phyloP scores from a whole-genome alignment of 305 asterid species.

The Fraxinus sp. region DNA sequence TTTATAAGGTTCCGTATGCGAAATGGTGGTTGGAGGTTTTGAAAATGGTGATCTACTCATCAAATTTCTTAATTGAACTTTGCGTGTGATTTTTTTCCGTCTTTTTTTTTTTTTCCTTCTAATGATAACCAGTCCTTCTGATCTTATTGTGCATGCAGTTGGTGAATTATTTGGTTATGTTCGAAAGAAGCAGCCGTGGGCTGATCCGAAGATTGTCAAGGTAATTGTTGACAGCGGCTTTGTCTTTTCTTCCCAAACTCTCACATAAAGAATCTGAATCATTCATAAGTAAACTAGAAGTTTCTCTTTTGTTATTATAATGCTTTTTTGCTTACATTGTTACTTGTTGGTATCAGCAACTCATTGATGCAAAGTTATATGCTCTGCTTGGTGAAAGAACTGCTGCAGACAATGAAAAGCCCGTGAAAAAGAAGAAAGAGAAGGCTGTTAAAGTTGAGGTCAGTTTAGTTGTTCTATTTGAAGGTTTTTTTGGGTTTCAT shows the following conservation, averaged over 20 bases:
- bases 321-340: slow-evolving; percentile 16
- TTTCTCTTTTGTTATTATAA: neutral
- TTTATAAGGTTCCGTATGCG: neutral
- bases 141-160: slow-evolving; percentile 42
- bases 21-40: neutral
- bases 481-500: neutral
- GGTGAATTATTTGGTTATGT: slow-evolving; percentile 77
- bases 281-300: slow-evolving; percentile 6
- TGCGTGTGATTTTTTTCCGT: neutral
- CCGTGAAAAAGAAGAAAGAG: slow-evolving; percentile 85
- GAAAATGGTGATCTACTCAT: slow-evolving; percentile 8
- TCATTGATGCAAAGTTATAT: slow-evolving; percentile 64
- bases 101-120: neutral
- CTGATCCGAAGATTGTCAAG: slow-evolving; percentile 85
- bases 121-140: slow-evolving; percentile 19
- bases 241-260: neutral
- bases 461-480: slow-evolving; percentile 17
- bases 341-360: slow-evolving; percentile 52
- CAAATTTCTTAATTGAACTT: slow-evolving; percentile 3
- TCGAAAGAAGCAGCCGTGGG: slow-evolving; percentile 95
- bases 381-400: slow-evolving; percentile 83
- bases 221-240: slow-evolving; percentile 36
- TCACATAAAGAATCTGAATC: neutral
- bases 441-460: slow-evolving; percentile 78
- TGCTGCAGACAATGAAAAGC: slow-evolving; percentile 89